Evolutionary conservation across 129 eudicot genomes (phyloP), one percentile per base, ranked within the genome.

Genomic region (Pseudognaphalium luteoalbum): DNA sequence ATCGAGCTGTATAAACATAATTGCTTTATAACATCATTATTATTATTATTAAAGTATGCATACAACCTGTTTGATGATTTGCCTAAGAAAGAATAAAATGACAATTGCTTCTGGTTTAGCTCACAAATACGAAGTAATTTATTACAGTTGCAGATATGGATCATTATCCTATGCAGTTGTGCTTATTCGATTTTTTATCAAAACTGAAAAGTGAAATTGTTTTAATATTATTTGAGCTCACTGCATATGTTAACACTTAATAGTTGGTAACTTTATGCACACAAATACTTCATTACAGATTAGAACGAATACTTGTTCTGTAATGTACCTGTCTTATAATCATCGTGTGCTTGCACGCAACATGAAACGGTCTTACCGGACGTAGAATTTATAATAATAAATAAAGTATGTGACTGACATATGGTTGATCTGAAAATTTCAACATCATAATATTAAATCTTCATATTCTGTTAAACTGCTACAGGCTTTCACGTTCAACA

Each of bases 401-500:
- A 3, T 3, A 33, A 33, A 33, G 7, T 39, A 39, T 39, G 12
- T 39, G 12, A 39, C 47, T 8, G 47, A 39, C 47, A 8, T 8
- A 9, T 17, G 22, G 20, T 17, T 5, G 59, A 17, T 52, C 20
- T 52, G 59, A 52, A 51, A 4, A 19, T n/a, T 75, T 14, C 42
- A 29, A 62, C 44, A 50, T 39, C 41, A 11, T 39, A 15, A 56
- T 54, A 66, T 9, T 28, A 29, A 29, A 42, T 7, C 62, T 7
- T 17, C 6, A 17, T 51, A 17, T 15, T 52, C 59, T 52, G 4
- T 78, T n/a, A 7, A 54, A 22, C 66, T 39, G 61, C 7, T 61
- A 65, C 81, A 75, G 80, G 7, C 41, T 78, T 69, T 51, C 78
- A 76, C 50, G 67, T 80, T 60, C 85, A 78, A 60, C 66, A 65